Evolutionary conservation across 208 protist genomes (phyloP), one percentile per base, ranked within the genome.

Genomic region (Trypanosomatidae sp.): DNA sequence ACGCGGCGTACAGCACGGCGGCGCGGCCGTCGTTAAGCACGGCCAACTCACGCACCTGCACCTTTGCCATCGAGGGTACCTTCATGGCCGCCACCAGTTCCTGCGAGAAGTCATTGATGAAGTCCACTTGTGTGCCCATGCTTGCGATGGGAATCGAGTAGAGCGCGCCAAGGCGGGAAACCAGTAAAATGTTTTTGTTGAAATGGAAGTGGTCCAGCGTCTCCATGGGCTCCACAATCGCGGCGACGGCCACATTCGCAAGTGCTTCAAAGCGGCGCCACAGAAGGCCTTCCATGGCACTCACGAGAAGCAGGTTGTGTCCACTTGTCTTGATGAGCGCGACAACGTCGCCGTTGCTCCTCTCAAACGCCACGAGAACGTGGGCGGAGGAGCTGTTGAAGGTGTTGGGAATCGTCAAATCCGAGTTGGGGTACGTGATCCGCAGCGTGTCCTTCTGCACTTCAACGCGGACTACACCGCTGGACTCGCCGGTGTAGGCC

Each of bases 221-320:
- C 41, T 47, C 74, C 59, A 79, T 62, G 19, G 83, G 86, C 44
- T 88, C 77, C 22, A 76, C 79, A 64, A 97, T 88, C 19, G 86
- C 62, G 53, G 77, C 81, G 19, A 78, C 86, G 22, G 81, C 73
- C 53, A 80, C 79, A 64, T 73, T 69, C 13, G 86, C 76, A 7
- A 97, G 82, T 4, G 86, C 90, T 62, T 97, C 92, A 41, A 53
- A 65, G 47, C 92, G 88, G 70, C 91, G 81, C 91, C 92, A 97
- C 49, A 90, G 49, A 5, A 90, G 58, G 3, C 81, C 86, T 1
- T 50, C 41, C 9, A 69, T 49, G 1, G 72, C 77, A n/a, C 50
- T 80, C 13, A 94, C 82, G 7, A 91, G 86, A 44, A 90, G 39
- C 28, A 96, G 70, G 80, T 96, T 81, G 47, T 79, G 76, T 30